phyloP scores from a whole-genome alignment of 345 rosid species.

The Ailanthus altissimus region DNA sequence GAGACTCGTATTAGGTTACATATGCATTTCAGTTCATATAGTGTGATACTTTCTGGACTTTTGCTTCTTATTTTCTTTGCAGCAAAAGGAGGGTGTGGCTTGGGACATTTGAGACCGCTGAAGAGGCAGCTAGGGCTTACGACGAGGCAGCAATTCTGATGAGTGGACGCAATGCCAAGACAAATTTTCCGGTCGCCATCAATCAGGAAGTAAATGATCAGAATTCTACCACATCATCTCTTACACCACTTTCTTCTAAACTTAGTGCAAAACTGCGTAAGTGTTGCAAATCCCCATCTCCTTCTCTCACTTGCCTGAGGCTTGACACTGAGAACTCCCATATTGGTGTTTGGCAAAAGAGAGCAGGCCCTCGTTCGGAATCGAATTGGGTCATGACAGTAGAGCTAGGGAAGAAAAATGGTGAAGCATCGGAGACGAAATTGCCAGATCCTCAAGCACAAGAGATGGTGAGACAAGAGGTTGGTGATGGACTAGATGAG shows the following conservation, averaged over 20 bases:
- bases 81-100: constrained; percentile 87
- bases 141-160: constrained; percentile 72
- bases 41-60: too few species aligned
- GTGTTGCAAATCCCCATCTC: constrained; percentile 61
- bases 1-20: too few species aligned
- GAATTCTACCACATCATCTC: constrained; percentile 14
- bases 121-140: constrained; percentile 74
- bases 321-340: constrained; percentile 72
- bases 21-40: too few species aligned
- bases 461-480: neutral
- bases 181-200: constrained; percentile 52
- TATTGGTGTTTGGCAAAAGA: constrained; percentile 85
- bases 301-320: constrained; percentile 76
- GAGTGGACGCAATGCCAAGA: constrained; percentile 77
- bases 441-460: neutral
- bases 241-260: constrained; percentile 45
- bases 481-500: constrained; percentile 43
- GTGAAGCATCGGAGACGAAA: constrained; percentile 23
- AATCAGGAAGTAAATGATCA: constrained; percentile 23
- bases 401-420: constrained; percentile 45
- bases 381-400: constrained; percentile 82
- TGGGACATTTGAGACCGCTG: constrained; percentile 78
- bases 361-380: constrained; percentile 59
- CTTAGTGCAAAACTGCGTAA: constrained; percentile 64
- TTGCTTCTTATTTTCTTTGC: neutral